Evolutionary conservation across 2,329 filamentous ascomycete species (phyloP).

Genomic region (Colletotrichum liriopes): DNA sequence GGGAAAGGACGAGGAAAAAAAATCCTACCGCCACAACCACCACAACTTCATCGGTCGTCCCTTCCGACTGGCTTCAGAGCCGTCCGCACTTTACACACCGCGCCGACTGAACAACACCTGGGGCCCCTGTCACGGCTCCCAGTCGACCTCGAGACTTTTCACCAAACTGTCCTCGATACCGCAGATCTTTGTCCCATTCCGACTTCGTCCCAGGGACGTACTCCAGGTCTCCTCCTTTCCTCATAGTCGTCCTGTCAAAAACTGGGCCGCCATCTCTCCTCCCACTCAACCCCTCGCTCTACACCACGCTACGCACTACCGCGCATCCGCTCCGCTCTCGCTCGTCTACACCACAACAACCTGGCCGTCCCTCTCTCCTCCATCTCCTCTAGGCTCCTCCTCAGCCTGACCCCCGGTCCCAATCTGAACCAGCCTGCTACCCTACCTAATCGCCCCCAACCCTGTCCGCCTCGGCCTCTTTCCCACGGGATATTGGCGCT

Average conservation of each 20-base stretch:
- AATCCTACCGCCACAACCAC: background rate
- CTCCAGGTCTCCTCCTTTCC: conserved; percentile 41
- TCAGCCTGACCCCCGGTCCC: conserved; percentile 51
- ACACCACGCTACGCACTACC: conserved; percentile 39
- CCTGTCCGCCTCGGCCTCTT: conserved; percentile 63
- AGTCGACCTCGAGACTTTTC: conserved; percentile 42
- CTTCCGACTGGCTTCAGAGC: conserved; percentile 23
- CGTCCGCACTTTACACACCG: conserved; percentile 30
- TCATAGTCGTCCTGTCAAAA: conserved; percentile 40
- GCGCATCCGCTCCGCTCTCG: conserved; percentile 36
- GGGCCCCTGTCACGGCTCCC: conserved; percentile 36
- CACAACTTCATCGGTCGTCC: conserved; percentile 13
- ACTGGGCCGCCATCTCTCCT: conserved; percentile 38
- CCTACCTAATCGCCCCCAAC: conserved; percentile 60
- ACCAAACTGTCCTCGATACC: conserved; percentile 33
- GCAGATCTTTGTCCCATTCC: conserved; percentile 41
- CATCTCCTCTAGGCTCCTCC: conserved; percentile 43
- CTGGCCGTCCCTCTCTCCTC: conserved; percentile 27
- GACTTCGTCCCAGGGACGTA: conserved; percentile 33
- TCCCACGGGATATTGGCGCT: conserved; percentile 66
- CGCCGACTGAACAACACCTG: conserved; percentile 28
- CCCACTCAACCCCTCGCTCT: conserved; percentile 5
- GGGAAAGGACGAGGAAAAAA: background rate
- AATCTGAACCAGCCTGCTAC: conserved; percentile 54
- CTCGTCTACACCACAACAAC: conserved; percentile 26